Base-by-base conservation (phyloP, 2,329 filamentous ascomycete species). In the Aspergillus luchuensis region DNA sequence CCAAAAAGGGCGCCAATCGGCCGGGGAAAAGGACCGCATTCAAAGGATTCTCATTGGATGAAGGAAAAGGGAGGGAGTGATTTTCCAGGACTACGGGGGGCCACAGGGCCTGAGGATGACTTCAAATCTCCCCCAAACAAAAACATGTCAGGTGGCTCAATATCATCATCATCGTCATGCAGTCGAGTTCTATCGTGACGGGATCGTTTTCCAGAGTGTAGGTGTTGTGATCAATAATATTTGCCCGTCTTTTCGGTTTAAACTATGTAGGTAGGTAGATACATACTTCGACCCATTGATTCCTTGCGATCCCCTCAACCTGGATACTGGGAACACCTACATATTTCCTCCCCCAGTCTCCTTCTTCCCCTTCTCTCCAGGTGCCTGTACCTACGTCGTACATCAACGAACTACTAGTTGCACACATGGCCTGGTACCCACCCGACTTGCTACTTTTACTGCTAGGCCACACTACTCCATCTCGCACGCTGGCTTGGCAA, bases 1-100 rank as follows among this genome's bases (percentile, higher is more conserved):
- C 33, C 33, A 33, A 57, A 52, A 57, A 48, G 48, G 53, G 50
- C 48, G 36, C 47, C 41, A 48, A 56, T 41, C 57, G 58, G 25
- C 50, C 56, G 49, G 50, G 56, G 57, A 49, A 56, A 57, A 50
- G 25, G 41, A 45, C 10, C 28, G 28, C 38, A 47, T 21, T 54
- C 10, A 13, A 36, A 36, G 10, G 33, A 13, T 43, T 39, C 21
- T 41, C 8, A 43, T 41, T 54, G 38, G 51, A 8, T 38, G 8
- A 33, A 13, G 33, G 33, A 13, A 36, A 13, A 13, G 33, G 33
- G 17, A 28, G 21, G 21, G 23, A 15, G 38, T 13, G 43, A 10
- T 19, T 45, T 45, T 45, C 23, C 17, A 45, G 8, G 21, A 17
- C n/a, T 45, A 17, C n/a, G 41, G 17, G 28, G 28, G 3, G 28